Evolutionary conservation across 2,329 filamentous ascomycete genomes (phyloP).

Genomic region (Blumeria hordei): DNA sequence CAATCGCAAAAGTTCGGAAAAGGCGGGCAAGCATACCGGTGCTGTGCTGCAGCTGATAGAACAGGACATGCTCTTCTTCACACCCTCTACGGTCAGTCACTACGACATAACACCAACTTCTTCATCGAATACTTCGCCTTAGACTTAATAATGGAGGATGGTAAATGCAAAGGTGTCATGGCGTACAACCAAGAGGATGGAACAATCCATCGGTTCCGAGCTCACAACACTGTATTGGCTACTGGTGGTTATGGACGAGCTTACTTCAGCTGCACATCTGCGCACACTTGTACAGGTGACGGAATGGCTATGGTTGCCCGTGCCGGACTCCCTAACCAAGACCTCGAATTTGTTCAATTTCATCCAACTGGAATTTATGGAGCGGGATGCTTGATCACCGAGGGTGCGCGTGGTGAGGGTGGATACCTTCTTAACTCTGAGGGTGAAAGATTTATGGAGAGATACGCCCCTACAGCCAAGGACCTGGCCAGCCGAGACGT

Average conservation of each 20-base stretch:
- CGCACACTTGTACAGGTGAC: conserved; percentile 95
- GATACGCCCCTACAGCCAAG: conserved; percentile 92
- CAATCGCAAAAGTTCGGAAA: conserved; percentile 90
- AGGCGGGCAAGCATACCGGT: conserved; percentile 87
- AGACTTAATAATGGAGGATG: conserved; percentile 92
- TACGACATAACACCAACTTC: conserved; percentile 97
- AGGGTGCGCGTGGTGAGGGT: conserved; percentile 93
- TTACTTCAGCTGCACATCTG: conserved; percentile 95
- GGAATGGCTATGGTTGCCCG: conserved; percentile 98
- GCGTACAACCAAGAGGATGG: conserved; percentile 98
- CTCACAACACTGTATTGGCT: conserved; percentile 88
- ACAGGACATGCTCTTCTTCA: conserved; percentile 94
- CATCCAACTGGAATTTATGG: conserved; percentile 98
- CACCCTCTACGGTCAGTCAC: conserved; percentile 92
- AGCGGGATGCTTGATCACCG: conserved; percentile 90
- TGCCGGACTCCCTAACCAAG: conserved; percentile 93
- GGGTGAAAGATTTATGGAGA: conserved; percentile 98
- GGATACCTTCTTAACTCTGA: conserved; percentile 93
- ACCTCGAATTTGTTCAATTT: conserved; percentile 99
- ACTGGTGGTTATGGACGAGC: conserved; percentile 94
- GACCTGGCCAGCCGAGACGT: conserved; percentile 92
- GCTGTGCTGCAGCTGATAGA: conserved; percentile 81
- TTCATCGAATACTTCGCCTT: conserved; percentile 98
- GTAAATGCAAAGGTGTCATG: conserved; percentile 85
- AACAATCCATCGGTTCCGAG: conserved; percentile 87